Conservation (phyloP, 2,329 filamentous ascomycete species). For the Arachnopeziza araneosa region DNA sequence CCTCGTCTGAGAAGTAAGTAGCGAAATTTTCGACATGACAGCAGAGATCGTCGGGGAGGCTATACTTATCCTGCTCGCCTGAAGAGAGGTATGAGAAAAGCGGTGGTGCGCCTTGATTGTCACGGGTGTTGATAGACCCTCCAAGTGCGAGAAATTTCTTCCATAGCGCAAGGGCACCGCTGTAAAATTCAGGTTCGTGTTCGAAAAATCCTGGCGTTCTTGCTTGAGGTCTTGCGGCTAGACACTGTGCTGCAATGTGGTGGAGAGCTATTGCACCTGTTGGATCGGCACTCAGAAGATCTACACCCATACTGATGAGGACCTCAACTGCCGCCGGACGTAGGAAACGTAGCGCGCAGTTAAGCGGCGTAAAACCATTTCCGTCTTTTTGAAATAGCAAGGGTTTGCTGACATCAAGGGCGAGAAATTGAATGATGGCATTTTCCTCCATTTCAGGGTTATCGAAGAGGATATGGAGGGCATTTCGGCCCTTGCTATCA, state of each 20-base stretch:
- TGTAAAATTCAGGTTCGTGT: slow-evolving; percentile 4
- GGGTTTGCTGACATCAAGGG: background rate
- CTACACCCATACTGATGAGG: slow-evolving; percentile 20
- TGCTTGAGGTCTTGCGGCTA: background rate
- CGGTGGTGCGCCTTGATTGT: slow-evolving; percentile 11
- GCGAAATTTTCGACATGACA: slow-evolving; percentile 7
- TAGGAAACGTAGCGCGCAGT: slow-evolving; percentile 9
- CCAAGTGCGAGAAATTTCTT: slow-evolving; percentile 14
- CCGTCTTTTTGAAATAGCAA: slow-evolving; percentile 8
- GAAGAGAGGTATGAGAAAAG: slow-evolving; percentile 9
- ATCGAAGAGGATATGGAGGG: slow-evolving; percentile 15
- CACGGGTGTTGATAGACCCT: slow-evolving; percentile 14
- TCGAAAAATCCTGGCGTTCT: background rate
- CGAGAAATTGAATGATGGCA: slow-evolving; percentile 17
- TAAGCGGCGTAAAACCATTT: slow-evolving; percentile 9
- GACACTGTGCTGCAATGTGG: slow-evolving; percentile 18
- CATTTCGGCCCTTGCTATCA: slow-evolving; percentile 9
- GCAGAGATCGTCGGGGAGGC: background rate
- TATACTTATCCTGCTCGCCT: background rate
- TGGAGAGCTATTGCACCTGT: slow-evolving; percentile 21
- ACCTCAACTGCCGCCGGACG: slow-evolving; percentile 7
- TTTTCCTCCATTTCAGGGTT: slow-evolving; percentile 20
- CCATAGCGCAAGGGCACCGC: slow-evolving; percentile 1
- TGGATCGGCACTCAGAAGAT: slow-evolving; percentile 17
- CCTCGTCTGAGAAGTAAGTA: slow-evolving; percentile 4